A percentile compares a stretch with the other conserved stretches of the same genome.
Conservation (phyloP, 345 rosid genomes). For the Barbarea vulgaris region DNA sequence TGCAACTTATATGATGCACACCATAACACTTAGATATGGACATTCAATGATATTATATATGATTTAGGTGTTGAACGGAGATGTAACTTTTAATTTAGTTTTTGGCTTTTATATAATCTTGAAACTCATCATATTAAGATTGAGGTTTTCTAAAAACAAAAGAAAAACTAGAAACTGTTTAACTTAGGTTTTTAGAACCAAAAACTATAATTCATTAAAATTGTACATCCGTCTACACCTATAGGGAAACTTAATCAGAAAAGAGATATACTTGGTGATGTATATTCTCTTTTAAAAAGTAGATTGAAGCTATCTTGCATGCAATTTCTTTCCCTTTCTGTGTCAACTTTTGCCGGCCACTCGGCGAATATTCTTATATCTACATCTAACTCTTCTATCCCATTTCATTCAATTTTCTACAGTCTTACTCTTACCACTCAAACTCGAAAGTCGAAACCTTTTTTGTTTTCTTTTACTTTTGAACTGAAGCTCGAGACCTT, state of each 20-base stretch:
- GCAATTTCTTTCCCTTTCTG: constrained; percentile 36
- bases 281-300: constrained; percentile 14
- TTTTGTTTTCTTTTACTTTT: neutral
- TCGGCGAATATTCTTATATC: constrained; percentile 36
- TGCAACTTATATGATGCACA: neutral
- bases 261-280: constrained; percentile 20
- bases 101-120: neutral
- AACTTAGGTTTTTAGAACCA: neutral
- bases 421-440: neutral
- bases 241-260: neutral
- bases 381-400: constrained; percentile 16
- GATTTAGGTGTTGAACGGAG: neutral
- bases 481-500: constrained; percentile 16
- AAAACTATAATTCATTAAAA: neutral
- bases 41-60: neutral
- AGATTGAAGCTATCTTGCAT: constrained; percentile 39
- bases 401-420: constrained; percentile 17
- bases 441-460: constrained; percentile 21
- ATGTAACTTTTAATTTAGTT: neutral
- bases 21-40: neutral
- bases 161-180: neutral
- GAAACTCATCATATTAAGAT: neutral
- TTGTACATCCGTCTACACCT: neutral
- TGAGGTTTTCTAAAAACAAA: neutral
- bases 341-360: constrained; percentile 45